Evolutionary conservation across 2,329 filamentous ascomycete genomes (phyloP).

Genomic region (Aspergillus ustus): DNA sequence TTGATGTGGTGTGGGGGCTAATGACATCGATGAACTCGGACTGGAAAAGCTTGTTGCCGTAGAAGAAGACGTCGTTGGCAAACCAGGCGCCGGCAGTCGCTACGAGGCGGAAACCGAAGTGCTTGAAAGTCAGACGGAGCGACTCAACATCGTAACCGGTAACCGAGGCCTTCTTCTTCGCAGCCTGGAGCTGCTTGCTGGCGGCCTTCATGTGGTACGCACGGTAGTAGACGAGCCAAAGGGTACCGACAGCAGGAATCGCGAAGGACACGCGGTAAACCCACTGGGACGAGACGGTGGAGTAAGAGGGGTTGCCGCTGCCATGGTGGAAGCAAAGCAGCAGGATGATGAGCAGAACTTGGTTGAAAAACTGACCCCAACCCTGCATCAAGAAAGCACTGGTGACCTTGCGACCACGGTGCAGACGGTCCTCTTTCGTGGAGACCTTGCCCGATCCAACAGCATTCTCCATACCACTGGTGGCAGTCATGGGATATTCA

Average conservation of each 20-base stretch:
- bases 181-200: slow-evolving; percentile 76
- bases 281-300: slow-evolving; percentile 77
- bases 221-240: slow-evolving; percentile 96
- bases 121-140: slow-evolving; percentile 73
- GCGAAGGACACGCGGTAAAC: slow-evolving; percentile 92
- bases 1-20: slow-evolving; percentile 67
- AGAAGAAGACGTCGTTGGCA: slow-evolving; percentile 98
- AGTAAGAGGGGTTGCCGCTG: slow-evolving; percentile 76
- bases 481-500: slow-evolving; percentile 96
- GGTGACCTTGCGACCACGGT: slow-evolving; percentile 94
- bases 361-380: slow-evolving; percentile 96
- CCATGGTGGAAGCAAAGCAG: slow-evolving; percentile 88
- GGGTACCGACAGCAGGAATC: slow-evolving; percentile 84
- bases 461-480: slow-evolving; percentile 90
- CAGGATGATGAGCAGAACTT: slow-evolving; percentile 82
- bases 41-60: slow-evolving; percentile 98
- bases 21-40: slow-evolving; percentile 85
- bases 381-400: slow-evolving; percentile 98
- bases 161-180: slow-evolving; percentile 84
- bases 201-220: slow-evolving; percentile 92
- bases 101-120: slow-evolving; percentile 84
- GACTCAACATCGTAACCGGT: slow-evolving; percentile 93
- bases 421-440: slow-evolving; percentile 88
- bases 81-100: slow-evolving; percentile 92
- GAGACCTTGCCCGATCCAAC: slow-evolving; percentile 85